A percentile compares a stretch with the other conserved stretches of the same genome.
Conservation (phyloP, 495 filamentous ascomycete species). For the Gamarada debralockiae region DNA sequence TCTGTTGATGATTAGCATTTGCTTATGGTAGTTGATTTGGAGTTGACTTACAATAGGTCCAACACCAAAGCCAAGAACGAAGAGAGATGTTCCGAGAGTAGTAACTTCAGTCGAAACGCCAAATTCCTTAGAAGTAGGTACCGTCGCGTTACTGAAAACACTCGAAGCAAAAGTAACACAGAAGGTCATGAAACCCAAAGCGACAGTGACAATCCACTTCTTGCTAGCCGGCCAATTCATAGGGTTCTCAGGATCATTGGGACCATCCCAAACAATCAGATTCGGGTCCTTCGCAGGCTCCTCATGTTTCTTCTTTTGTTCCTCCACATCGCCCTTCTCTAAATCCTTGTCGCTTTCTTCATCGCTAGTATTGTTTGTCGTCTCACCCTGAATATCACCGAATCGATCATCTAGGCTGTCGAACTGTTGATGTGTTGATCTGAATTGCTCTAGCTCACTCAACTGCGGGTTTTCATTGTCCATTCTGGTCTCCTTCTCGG, state of each 20-base stretch:
- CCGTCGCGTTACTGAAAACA: slow-evolving; percentile 21
- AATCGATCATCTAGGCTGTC: slow-evolving; percentile 5
- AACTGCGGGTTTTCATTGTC: background rate
- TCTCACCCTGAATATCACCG: background rate
- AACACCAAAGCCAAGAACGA: slow-evolving; percentile 29
- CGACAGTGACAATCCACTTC: slow-evolving; percentile 52
- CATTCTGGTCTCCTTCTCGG: slow-evolving; percentile 13
- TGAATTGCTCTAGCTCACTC: background rate
- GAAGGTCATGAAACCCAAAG: slow-evolving; percentile 57
- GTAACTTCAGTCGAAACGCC: slow-evolving; percentile 17
- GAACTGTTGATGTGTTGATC: slow-evolving; percentile 2
- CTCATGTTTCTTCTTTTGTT: slow-evolving; percentile 6
- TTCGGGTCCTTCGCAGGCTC: slow-evolving; percentile 21
- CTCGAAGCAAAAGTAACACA: slow-evolving; percentile 28
- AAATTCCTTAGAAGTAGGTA: slow-evolving; percentile 12
- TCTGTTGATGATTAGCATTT: no score
- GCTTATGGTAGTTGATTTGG: background rate
- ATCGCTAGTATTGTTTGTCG: background rate
- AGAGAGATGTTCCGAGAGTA: slow-evolving; percentile 26
- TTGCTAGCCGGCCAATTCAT: slow-evolving; percentile 62
- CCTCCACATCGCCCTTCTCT: slow-evolving; percentile 9
- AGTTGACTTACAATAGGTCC: slow-evolving; percentile 22
- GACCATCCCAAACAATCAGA: slow-evolving; percentile 63
- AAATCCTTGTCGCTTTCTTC: slow-evolving; percentile 9
- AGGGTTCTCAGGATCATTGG: slow-evolving; percentile 62